Conservation (phyloP, 2,329 filamentous ascomycete genomes). For the Paracoccidioides lutzii region DNA sequence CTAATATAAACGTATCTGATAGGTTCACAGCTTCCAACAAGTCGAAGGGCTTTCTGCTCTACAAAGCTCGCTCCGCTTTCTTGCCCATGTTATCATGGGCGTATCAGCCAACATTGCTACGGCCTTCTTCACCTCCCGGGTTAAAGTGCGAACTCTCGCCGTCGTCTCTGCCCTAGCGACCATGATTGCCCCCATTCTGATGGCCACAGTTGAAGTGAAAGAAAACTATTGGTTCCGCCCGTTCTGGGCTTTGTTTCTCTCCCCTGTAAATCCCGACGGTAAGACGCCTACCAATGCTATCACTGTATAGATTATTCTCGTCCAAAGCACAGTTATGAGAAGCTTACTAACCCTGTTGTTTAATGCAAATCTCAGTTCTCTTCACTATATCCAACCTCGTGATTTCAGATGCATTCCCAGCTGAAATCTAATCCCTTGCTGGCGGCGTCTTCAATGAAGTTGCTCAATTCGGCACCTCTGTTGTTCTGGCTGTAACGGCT, state of each 20-base stretch:
- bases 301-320: background rate
- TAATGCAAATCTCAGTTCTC: background rate
- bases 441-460: background rate
- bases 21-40: background rate
- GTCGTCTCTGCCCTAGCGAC: conserved; percentile 9
- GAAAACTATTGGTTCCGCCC: conserved; percentile 8
- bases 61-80: background rate
- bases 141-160: conserved; percentile 8
- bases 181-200: conserved; percentile 8
- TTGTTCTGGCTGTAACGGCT: background rate
- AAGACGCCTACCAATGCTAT: background rate
- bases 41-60: background rate
- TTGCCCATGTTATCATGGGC: background rate
- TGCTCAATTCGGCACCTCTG: background rate
- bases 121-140: conserved; percentile 3
- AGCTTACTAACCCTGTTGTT: background rate
- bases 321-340: background rate
- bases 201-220: conserved; percentile 8
- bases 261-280: conserved; percentile 11
- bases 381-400: background rate
- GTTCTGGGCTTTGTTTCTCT: conserved; percentile 8
- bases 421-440: background rate
- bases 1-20: background rate
- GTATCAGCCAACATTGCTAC: conserved; percentile 1
- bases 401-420: background rate